phyloP scores from a whole-genome alignment of 2,329 filamentous ascomycete species.

The Stachybotrys elegans region DNA sequence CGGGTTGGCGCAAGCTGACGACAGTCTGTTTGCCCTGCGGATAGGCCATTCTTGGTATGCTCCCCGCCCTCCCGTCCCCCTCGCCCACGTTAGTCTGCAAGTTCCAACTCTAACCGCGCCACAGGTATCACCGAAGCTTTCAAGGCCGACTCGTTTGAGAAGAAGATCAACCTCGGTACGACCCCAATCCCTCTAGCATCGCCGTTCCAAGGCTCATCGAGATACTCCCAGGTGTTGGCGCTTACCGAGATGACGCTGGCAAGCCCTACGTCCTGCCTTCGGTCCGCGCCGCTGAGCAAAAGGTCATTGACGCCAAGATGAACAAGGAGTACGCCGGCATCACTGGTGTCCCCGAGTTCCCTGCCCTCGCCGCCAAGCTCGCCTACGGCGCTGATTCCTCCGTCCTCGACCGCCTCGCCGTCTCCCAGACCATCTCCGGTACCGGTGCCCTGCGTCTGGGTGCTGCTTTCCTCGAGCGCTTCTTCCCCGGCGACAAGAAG shows the following conservation, averaged over 20 bases:
- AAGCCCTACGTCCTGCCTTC: slow-evolving; percentile 98
- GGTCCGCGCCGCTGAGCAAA: slow-evolving; percentile 82
- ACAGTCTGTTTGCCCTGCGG: neutral
- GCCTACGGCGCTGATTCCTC: slow-evolving; percentile 82
- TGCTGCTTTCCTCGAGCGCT: slow-evolving; percentile 85
- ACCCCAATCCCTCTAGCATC: slow-evolving; percentile 9
- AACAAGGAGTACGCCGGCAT: slow-evolving; percentile 99
- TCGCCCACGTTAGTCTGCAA: too few species aligned
- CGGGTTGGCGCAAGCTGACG: neutral
- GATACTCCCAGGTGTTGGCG: slow-evolving; percentile 70
- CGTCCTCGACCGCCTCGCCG: slow-evolving; percentile 73
- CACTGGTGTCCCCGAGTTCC: slow-evolving; percentile 92
- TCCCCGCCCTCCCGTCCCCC: slow-evolving; percentile 12
- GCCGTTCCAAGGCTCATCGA: slow-evolving; percentile 8
- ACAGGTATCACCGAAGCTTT: slow-evolving; percentile 93
- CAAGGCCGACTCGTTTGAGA: slow-evolving; percentile 88
- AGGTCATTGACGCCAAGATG: slow-evolving; percentile 69
- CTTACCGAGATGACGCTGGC: slow-evolving; percentile 96
- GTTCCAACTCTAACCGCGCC: too few species aligned
- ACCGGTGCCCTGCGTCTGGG: slow-evolving; percentile 94
- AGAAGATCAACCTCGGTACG: slow-evolving; percentile 97
- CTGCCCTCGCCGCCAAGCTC: slow-evolving; percentile 82
- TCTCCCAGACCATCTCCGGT: slow-evolving; percentile 97
- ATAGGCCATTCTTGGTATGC: slow-evolving; percentile 72
- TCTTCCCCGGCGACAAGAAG: slow-evolving; percentile 87